These are phyloP conservation scores for Allantophomopsis cytisporea DNA, from an alignment of 2,329 filamentous ascomycete genomes.

Conservation along the genomic window DNA sequence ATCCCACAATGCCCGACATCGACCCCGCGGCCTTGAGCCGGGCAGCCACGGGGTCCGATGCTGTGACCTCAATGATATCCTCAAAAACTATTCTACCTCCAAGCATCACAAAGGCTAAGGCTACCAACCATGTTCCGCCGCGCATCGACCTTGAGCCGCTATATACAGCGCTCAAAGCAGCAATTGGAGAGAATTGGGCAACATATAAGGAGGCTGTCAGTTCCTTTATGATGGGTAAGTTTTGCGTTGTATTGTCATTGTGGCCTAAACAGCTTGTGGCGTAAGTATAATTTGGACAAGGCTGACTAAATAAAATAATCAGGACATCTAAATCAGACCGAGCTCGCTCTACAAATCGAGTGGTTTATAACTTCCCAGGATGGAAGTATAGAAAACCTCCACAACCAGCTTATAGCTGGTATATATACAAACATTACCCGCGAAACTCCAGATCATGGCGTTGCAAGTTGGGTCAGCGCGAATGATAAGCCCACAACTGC, in stretches of 20 bases:
- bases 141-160: conserved; percentile 55
- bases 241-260: not conserved
- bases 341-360: conserved; percentile 45
- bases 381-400: conserved; percentile 45
- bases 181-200: conserved; percentile 50
- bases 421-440: conserved; percentile 57
- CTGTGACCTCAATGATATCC: conserved; percentile 34
- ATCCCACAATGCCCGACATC: conserved; percentile 47
- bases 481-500: conserved; percentile 51
- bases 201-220: conserved; percentile 49
- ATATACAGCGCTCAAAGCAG: conserved; percentile 45
- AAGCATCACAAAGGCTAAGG: conserved; percentile 29
- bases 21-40: conserved; percentile 57
- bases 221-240: conserved; percentile 47
- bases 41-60: conserved; percentile 2
- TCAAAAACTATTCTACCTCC: conserved; percentile 43
- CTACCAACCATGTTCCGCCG: conserved; percentile 48
- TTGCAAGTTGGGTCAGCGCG: conserved; percentile 58
- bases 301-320: not conserved
- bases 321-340: conserved; percentile 51
- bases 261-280: no score
- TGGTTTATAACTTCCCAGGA: conserved; percentile 38
- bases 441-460: conserved; percentile 53
- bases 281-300: no score
- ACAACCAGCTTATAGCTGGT: conserved; percentile 54